phyloP scores from a whole-genome alignment of 306 rosid species.

The Lupinus albus region DNA sequence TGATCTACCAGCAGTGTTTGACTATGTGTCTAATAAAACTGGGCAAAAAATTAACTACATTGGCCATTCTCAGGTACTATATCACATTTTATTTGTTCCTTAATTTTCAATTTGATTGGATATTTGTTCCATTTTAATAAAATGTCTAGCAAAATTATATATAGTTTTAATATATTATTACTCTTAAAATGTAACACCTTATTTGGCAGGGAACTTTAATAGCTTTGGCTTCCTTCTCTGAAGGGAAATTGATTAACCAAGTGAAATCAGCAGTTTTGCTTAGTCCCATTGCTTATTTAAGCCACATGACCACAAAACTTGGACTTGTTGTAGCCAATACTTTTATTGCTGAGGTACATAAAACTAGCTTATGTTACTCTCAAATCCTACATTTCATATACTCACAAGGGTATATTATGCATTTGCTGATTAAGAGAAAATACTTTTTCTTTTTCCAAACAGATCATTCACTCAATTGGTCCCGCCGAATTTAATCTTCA shows the following conservation, averaged over 20 bases:
- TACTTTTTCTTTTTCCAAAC: constrained; percentile 37
- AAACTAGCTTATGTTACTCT: background rate
- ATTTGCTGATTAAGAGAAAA: background rate
- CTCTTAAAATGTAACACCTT: constrained; percentile 9
- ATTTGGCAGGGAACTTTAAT: constrained; percentile 74
- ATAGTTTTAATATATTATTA: background rate
- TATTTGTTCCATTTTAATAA: background rate
- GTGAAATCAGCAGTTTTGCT: constrained; percentile 71
- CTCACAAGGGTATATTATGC: background rate
- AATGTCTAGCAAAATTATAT: background rate
- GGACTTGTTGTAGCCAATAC: constrained; percentile 64
- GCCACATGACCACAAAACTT: constrained; percentile 67
- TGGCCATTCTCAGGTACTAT: constrained; percentile 82
- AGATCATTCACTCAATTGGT: constrained; percentile 59
- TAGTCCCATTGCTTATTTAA: constrained; percentile 81
- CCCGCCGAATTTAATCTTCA: constrained; percentile 73
- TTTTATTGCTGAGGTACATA: constrained; percentile 68
- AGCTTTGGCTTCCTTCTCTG: constrained; percentile 73
- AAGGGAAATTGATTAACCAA: constrained; percentile 65
- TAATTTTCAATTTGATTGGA: background rate
- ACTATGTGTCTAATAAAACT: constrained; percentile 63
- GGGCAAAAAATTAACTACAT: constrained; percentile 78
- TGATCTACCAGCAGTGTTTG: constrained; percentile 83
- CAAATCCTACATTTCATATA: background rate
- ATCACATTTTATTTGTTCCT: background rate